These are phyloP conservation scores for Mucor saturninus DNA, from an alignment of 371 early-diverging fungal genomes.

Conservation along the genomic window DNA sequence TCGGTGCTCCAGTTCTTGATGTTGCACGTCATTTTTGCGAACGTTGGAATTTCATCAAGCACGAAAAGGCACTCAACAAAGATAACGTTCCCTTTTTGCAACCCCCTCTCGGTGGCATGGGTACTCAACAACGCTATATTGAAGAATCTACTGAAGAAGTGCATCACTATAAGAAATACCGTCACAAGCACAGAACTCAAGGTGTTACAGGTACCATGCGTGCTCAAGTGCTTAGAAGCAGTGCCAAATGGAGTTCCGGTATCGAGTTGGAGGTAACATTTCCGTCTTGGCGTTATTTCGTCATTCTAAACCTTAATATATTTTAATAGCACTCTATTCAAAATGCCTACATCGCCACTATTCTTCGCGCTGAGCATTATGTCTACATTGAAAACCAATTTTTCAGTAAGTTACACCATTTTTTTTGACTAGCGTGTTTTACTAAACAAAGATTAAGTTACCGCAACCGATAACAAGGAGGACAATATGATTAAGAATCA, in stretches of 20 bases:
- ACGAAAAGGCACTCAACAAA: slow-evolving; percentile 45
- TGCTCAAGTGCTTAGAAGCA: slow-evolving; percentile 74
- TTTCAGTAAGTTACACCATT: slow-evolving; percentile 68
- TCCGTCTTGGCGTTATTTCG: background rate
- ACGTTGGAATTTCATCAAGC: slow-evolving; percentile 91
- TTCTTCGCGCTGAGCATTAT: slow-evolving; percentile 79
- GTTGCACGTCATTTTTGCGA: slow-evolving; percentile 90
- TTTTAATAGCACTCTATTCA: slow-evolving; percentile 76
- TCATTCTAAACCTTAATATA: background rate
- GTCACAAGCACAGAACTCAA: slow-evolving; percentile 41
- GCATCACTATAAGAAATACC: slow-evolving; percentile 24
- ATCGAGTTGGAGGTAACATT: slow-evolving; percentile 53
- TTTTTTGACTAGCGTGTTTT: background rate
- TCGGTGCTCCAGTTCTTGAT: slow-evolving; percentile 82
- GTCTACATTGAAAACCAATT: slow-evolving; percentile 98
- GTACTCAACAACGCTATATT: slow-evolving; percentile 30
- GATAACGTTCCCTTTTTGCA: slow-evolving; percentile 44
- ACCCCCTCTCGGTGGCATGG: slow-evolving; percentile 55
- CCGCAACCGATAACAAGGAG: slow-evolving; percentile 61
- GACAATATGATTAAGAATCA: slow-evolving; percentile 69
- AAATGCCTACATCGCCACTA: slow-evolving; percentile 81
- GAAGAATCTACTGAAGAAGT: slow-evolving; percentile 26
- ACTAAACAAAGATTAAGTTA: slow-evolving; percentile 48
- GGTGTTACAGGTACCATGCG: slow-evolving; percentile 57
- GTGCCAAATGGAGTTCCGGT: slow-evolving; percentile 72